Base-by-base conservation (phyloP, 345 rosid species). In the Excoecaria cochinchinensis region DNA sequence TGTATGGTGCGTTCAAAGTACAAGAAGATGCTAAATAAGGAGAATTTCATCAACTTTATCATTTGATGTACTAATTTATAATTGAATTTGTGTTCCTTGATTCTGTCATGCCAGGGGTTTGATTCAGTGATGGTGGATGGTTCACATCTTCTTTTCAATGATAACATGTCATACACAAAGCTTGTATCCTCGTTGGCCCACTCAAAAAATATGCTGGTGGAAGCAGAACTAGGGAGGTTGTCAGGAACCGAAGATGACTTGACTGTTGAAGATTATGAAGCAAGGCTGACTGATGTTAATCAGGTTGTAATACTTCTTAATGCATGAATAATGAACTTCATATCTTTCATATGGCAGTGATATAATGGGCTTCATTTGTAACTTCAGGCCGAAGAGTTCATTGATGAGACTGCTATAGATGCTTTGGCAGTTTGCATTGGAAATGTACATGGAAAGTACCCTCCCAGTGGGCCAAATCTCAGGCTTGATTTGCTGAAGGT, bases 361-460 rank as follows among this genome's bases (percentile, higher is more conserved):
- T 76, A 62, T 51, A 70, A 40, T 68, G 16, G 42, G 25, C 36
- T 58, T 67, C 53, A 24, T 63, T 61, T 74, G 74, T 31, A 76
- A 71, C 74, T 82, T 79, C 90, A 94, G 99, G 97, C 99, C 24
- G 79, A 89, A 87, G 88, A 88, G 74, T 95, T 95, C 84, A 89
- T 92, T 74, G 85, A 84, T 55, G 86, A 86, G 81, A 91, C 97
- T 69, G 91, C 92, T 61, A 89, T 95, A 83, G 95, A 92, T 84
- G 94, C 97, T 78, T 71, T 95, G 85, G 99, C 99, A 10, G 95
- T 92, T 70, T 95, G 99, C 73, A 92, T 95, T n/a, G 99, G 99
- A 46, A 95, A 95, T 83, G 93, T 95, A 62, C 97, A 95, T 78
- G 97, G 99, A 74, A 95, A 95, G 81, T 95, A 95, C 82, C 95